phyloP scores from a whole-genome alignment of 2,329 filamentous ascomycete genomes.

The Fusarium drepaniforme region DNA sequence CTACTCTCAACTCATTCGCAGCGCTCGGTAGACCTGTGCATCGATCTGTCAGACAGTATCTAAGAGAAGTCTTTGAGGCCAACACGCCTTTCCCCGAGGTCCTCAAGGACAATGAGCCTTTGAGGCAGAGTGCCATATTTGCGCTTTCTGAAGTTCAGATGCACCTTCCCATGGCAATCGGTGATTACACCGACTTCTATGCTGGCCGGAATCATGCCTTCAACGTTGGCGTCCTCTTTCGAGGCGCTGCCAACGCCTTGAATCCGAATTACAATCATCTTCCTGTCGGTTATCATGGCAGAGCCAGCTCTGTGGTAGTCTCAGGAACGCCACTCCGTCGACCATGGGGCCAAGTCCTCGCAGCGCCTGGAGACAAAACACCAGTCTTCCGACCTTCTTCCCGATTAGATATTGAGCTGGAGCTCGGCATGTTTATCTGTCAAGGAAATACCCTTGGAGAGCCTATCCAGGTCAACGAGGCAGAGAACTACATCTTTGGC shows the following conservation, averaged over 20 bases:
- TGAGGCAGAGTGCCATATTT: constrained; percentile 47
- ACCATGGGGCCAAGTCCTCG: constrained; percentile 79
- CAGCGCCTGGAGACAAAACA: not conserved
- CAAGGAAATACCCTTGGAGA: not conserved
- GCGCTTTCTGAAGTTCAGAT: constrained; percentile 62
- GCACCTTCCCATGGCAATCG: constrained; percentile 81
- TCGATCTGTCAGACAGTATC: constrained; percentile 74
- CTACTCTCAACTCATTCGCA: constrained; percentile 50
- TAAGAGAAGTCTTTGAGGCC: constrained; percentile 70
- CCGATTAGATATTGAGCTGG: not conserved
- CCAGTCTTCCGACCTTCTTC: not conserved
- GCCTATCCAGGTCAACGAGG: not conserved
- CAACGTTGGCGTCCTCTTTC: constrained; percentile 76
- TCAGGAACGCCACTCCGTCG: constrained; percentile 79
- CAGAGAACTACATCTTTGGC: not conserved
- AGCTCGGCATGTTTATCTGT: not conserved
- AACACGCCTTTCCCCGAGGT: constrained; percentile 59
- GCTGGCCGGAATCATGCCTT: constrained; percentile 83
- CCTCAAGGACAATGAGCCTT: constrained; percentile 50
- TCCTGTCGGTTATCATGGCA: constrained; percentile 84
- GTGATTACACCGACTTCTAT: constrained; percentile 89
- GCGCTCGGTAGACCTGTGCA: constrained; percentile 75
- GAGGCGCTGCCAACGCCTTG: constrained; percentile 78
- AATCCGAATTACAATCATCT: constrained; percentile 86
- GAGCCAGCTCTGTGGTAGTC: constrained; percentile 80